Evolutionary conservation across 2,329 filamentous ascomycete species (phyloP).

Genomic region (Fusarium sp.): DNA sequence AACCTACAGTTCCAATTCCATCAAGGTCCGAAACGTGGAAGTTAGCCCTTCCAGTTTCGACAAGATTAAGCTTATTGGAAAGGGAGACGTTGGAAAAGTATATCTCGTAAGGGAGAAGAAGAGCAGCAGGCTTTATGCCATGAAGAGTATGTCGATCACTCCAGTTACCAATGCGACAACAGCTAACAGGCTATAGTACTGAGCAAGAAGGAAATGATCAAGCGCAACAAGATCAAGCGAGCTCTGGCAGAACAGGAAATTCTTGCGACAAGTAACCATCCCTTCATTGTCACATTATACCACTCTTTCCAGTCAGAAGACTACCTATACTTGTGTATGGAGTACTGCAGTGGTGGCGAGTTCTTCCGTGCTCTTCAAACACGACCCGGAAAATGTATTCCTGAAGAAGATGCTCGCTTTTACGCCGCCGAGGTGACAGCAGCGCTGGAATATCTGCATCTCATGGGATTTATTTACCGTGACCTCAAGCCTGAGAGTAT

Average conservation of each 20-base stretch:
- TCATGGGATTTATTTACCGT: slow-evolving; percentile 99
- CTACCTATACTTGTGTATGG: slow-evolving; percentile 99
- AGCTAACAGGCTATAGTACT: slow-evolving; percentile 74
- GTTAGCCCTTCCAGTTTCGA: slow-evolving; percentile 96
- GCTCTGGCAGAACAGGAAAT: slow-evolving; percentile 98
- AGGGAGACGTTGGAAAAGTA: slow-evolving; percentile 98
- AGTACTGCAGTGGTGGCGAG: slow-evolving; percentile 98
- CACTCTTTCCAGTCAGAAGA: slow-evolving; percentile 99
- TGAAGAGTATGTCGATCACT: slow-evolving; percentile 81
- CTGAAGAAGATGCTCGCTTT: slow-evolving; percentile 95
- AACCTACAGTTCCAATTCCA: slow-evolving; percentile 99
- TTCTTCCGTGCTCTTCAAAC: slow-evolving; percentile 98
- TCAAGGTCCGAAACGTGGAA: slow-evolving; percentile 97
- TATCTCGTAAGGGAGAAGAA: slow-evolving; percentile 99
- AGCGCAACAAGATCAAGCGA: slow-evolving; percentile 99
- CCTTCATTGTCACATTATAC: slow-evolving; percentile 98
- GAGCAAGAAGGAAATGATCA: slow-evolving; percentile 99
- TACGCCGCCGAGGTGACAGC: slow-evolving; percentile 98
- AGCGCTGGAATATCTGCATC: slow-evolving; percentile 93
- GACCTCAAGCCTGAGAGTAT: slow-evolving; percentile 97
- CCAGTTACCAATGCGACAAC: neutral
- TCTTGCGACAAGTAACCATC: slow-evolving; percentile 96
- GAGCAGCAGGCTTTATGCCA: slow-evolving; percentile 92
- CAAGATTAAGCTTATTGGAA: slow-evolving; percentile 99
- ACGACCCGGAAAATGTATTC: slow-evolving; percentile 94